Base-by-base conservation (phyloP, 257 asterid species). In the Lycium ferocissimum region DNA sequence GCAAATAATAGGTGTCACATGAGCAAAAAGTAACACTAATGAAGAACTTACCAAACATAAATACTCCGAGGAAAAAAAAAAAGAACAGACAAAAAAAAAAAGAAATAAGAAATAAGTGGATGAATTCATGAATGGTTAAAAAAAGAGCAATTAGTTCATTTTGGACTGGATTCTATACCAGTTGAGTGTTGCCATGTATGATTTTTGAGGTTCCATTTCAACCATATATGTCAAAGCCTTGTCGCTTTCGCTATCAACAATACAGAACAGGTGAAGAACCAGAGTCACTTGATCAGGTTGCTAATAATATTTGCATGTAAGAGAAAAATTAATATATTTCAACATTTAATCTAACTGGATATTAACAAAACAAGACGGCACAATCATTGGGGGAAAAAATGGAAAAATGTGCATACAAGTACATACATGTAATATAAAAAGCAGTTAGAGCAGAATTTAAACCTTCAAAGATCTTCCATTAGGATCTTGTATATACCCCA, bases 231-330 rank as follows among this genome's bases (percentile, higher is more conserved):
- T n/a, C n/a, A n/a, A n/a, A n/a, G n/a, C n/a, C n/a, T n/a, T n/a
- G n/a, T n/a, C n/a, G 0, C 7, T 49, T 49, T 7, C 49, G 81
- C 45, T 22, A 75, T 75, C 22, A 22, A 75, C 2, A 13, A 45
- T 75, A 75, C n/a, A n/a, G 45, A 51, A 75, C 2, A 14, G 38
- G 22, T 49, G 45, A 76, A 51, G 81, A 76, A 51, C 82, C 82
- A 51, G 8, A 7, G 14, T 51, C 13, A 33, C 82, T 76, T 51
- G 45, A 76, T 76, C 81, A 76, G 82, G 3, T 76, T 76, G 45
- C 62, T 49, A 22, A 75, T 49, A 22, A 75, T 49, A 72, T 75
- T 20, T 22, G 22, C 81, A 75, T 13, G 22, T 22, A 20, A 11
- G 6, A 47, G 6, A 12, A 9, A 73, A 22, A 20, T 22, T 75